Percentiles rank a stretch among this genome's conserved stretches.
phyloP scores from a whole-genome alignment of 768 basidiomycete genomes.

The Filobasidium floriforme region DNA sequence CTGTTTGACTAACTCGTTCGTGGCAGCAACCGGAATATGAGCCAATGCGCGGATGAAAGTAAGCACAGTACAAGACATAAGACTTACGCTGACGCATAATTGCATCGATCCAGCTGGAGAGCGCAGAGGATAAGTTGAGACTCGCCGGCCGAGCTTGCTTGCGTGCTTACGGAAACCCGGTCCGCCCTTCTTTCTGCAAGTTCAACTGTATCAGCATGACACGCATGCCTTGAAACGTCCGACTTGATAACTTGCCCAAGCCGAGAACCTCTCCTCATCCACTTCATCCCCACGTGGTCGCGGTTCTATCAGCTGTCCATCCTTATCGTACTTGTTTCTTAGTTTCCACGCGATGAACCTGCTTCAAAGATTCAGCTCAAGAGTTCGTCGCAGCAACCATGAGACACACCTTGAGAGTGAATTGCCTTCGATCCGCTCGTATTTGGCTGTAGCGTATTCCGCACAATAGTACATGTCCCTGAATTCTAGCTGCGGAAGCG shows the following conservation, averaged over 20 bases:
- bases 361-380: background rate
- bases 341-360: slow-evolving; percentile 45
- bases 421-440: slow-evolving; percentile 45
- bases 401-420: slow-evolving; percentile 35
- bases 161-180: slow-evolving; percentile 45
- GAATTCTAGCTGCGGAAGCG: slow-evolving; percentile 43
- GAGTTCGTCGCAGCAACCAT: background rate
- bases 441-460: slow-evolving; percentile 41
- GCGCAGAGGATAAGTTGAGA: background rate
- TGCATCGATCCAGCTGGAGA: slow-evolving; percentile 40
- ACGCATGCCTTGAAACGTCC: background rate
- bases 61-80: background rate
- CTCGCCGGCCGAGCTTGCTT: background rate
- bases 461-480: slow-evolving; percentile 46
- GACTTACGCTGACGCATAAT: slow-evolving; percentile 41
- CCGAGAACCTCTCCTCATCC: slow-evolving; percentile 36
- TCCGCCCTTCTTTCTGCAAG: slow-evolving; percentile 34
- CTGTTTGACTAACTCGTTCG: slow-evolving; percentile 24
- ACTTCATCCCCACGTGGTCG: slow-evolving; percentile 31
- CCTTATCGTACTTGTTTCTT: slow-evolving; percentile 43
- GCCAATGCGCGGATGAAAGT: background rate
- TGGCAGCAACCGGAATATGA: background rate
- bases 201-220: slow-evolving; percentile 13
- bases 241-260: slow-evolving; percentile 28
- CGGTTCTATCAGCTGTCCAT: slow-evolving; percentile 39